A percentile compares a stretch with the other conserved stretches of the same genome.
These are phyloP conservation scores for Baudoinia panamericana DNA, from an alignment of 495 filamentous ascomycete genomes.

Conservation along the genomic window DNA sequence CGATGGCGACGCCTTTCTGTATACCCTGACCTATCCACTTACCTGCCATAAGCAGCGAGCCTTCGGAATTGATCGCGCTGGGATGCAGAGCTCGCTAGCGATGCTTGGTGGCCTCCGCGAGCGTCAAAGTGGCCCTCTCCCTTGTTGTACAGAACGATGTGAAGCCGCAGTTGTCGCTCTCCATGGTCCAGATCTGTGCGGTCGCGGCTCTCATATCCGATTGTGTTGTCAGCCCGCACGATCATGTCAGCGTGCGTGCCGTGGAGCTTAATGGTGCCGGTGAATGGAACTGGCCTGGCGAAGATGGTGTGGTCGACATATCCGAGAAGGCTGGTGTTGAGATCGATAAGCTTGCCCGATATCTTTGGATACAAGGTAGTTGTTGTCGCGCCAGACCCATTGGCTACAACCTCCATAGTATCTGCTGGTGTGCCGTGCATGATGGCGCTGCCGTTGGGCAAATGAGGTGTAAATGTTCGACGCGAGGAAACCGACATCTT, in stretches of 20 bases:
- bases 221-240: neutral
- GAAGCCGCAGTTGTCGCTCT: neutral
- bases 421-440: too few species aligned
- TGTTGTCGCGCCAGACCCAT: too few species aligned
- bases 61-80: neutral
- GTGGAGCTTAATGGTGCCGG: neutral
- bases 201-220: neutral
- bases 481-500: too few species aligned
- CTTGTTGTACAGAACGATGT: neutral
- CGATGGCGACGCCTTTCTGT: neutral
- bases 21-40: neutral
- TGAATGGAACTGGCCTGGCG: neutral
- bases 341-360: neutral
- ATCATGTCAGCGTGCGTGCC: slow-evolving; percentile 1
- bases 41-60: neutral
- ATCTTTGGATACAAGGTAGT: neutral
- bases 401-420: too few species aligned
- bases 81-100: neutral
- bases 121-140: neutral
- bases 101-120: neutral
- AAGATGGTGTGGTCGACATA: neutral
- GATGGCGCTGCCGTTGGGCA: too few species aligned
- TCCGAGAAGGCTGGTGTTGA: neutral
- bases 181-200: neutral
- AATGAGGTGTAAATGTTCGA: too few species aligned